Conservation (phyloP, 2,329 filamentous ascomycete species). For the Penicillium freii region DNA sequence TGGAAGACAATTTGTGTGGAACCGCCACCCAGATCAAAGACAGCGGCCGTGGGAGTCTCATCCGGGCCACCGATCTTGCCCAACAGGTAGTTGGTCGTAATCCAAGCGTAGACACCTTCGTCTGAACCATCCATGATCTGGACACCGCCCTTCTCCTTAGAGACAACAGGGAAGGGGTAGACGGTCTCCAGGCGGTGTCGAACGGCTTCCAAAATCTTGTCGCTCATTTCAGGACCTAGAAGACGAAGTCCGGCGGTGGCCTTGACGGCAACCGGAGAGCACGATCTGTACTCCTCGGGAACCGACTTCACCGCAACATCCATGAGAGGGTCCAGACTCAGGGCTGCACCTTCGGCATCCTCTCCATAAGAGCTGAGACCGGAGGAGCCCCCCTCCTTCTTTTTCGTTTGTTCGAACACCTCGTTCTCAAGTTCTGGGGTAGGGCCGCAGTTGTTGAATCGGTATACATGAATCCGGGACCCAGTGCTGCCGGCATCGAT, state of each 20-base stretch:
- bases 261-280: constrained; percentile 94
- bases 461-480: constrained; percentile 96
- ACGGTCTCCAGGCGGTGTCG: constrained; percentile 77
- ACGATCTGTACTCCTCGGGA: constrained; percentile 84
- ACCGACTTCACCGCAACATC: constrained; percentile 80
- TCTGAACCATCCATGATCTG: constrained; percentile 97
- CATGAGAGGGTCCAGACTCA: constrained; percentile 84
- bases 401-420: constrained; percentile 89
- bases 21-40: constrained; percentile 94
- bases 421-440: constrained; percentile 94
- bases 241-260: constrained; percentile 91
- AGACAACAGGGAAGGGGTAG: constrained; percentile 93
- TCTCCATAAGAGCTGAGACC: constrained; percentile 81
- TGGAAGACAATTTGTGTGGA: constrained; percentile 99
- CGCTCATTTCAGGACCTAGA: constrained; percentile 75
- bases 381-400: constrained; percentile 71
- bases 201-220: constrained; percentile 82
- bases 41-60: constrained; percentile 82
- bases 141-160: constrained; percentile 79
- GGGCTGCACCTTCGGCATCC: constrained; percentile 83
- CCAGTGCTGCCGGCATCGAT: constrained; percentile 97
- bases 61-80: constrained; percentile 96
- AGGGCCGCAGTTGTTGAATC: constrained; percentile 96
- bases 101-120: constrained; percentile 98
- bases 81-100: constrained; percentile 96